A percentile compares a stretch with the other conserved stretches of the same genome.
phyloP scores from a whole-genome alignment of 2,329 filamentous ascomycete species.

The Aspergillus sclerotialis region DNA sequence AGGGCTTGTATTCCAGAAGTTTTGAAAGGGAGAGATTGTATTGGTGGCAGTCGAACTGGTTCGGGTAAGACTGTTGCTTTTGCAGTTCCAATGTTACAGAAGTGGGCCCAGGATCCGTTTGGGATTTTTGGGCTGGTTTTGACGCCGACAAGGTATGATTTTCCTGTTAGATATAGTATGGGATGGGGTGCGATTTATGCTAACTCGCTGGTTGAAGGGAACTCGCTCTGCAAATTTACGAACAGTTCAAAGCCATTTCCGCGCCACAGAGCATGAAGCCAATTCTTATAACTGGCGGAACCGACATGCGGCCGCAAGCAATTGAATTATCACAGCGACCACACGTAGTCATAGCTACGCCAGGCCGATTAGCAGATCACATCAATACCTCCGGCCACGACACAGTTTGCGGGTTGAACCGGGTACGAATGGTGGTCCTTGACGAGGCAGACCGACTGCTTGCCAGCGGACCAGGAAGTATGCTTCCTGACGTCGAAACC shows the following conservation, averaged over 20 bases:
- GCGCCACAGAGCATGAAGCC: conserved; percentile 81
- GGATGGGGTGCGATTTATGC: neutral
- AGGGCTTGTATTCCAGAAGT: conserved; percentile 90
- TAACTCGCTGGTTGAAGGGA: conserved; percentile 49
- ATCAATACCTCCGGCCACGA: conserved; percentile 87
- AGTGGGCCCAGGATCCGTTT: conserved; percentile 85
- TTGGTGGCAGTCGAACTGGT: conserved; percentile 88
- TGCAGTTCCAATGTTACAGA: conserved; percentile 86
- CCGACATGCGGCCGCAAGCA: conserved; percentile 87
- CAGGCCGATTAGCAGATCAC: conserved; percentile 87
- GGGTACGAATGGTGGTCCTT: conserved; percentile 79
- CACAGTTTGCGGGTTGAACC: conserved; percentile 71
- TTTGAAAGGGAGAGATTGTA: conserved; percentile 82
- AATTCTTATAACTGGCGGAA: conserved; percentile 82
- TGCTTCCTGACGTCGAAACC: conserved; percentile 90
- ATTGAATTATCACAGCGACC: conserved; percentile 74
- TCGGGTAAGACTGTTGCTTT: conserved; percentile 98
- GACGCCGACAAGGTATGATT: conserved; percentile 67
- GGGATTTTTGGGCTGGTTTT: conserved; percentile 86
- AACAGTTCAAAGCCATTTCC: conserved; percentile 91
- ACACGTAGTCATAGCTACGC: conserved; percentile 90
- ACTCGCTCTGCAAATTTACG: conserved; percentile 89
- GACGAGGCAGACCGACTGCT: conserved; percentile 93
- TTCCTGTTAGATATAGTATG: neutral
- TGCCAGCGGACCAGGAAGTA: conserved; percentile 66